These are phyloP conservation scores for Aethionema arabicum DNA, from an alignment of 345 rosid species.

Conservation along the genomic window DNA sequence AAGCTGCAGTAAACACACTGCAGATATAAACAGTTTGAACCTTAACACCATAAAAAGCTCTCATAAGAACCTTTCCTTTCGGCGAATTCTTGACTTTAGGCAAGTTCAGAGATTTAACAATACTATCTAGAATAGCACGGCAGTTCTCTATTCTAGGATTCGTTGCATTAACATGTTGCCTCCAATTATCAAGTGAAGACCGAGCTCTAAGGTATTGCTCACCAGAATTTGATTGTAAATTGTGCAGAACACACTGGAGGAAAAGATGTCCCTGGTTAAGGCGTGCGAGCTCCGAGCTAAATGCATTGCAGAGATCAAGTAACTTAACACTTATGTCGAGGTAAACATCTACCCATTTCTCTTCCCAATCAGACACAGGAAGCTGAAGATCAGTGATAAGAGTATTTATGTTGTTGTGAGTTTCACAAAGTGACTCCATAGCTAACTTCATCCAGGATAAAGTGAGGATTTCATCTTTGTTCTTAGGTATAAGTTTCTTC, in stretches of 20 bases:
- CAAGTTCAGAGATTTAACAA: slow-evolving; percentile 53
- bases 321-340: slow-evolving; percentile 80
- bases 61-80: slow-evolving; percentile 88
- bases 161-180: slow-evolving; percentile 57
- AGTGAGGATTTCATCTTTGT: slow-evolving; percentile 60
- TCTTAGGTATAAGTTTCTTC: slow-evolving; percentile 59
- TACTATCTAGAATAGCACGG: slow-evolving; percentile 50
- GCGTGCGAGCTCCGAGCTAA: slow-evolving; percentile 74
- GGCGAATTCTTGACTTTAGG: slow-evolving; percentile 89
- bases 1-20: slow-evolving; percentile 66
- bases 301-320: slow-evolving; percentile 74
- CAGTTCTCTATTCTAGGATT: slow-evolving; percentile 66
- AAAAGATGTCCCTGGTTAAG: slow-evolving; percentile 78
- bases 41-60: slow-evolving; percentile 84
- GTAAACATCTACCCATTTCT: slow-evolving; percentile 88
- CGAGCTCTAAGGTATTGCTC: slow-evolving; percentile 51
- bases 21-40: slow-evolving; percentile 73
- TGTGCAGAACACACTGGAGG: slow-evolving; percentile 67
- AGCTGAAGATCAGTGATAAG: slow-evolving; percentile 76
- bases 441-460: slow-evolving; percentile 85
- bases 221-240: slow-evolving; percentile 52
- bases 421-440: slow-evolving; percentile 72
- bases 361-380: slow-evolving; percentile 86
- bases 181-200: slow-evolving; percentile 77
- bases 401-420: slow-evolving; percentile 57